Percentiles rank a stretch among this genome's conserved stretches.
phyloP scores from a whole-genome alignment of 1,284 basidiomycete genomes.

The Boletus calvinii region DNA sequence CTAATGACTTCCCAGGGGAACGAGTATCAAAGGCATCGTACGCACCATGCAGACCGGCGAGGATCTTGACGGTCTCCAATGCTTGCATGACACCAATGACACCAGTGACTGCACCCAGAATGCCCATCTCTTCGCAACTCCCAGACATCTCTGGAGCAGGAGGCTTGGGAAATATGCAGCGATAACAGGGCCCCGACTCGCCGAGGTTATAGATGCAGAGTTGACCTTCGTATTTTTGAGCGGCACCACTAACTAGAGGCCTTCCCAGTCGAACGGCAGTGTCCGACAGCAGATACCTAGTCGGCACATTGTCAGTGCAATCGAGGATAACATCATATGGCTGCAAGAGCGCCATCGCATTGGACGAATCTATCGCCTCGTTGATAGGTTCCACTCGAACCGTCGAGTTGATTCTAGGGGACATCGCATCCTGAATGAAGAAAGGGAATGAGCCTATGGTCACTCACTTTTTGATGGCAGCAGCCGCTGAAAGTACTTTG shows the following conservation, averaged over 20 bases:
- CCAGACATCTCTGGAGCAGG: constrained; percentile 63
- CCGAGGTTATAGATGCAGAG: constrained; percentile 78
- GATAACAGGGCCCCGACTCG: constrained; percentile 83
- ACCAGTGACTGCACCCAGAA: constrained; percentile 89
- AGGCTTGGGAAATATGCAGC: constrained; percentile 87
- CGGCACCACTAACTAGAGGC: constrained; percentile 91
- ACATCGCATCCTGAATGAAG: constrained; percentile 1
- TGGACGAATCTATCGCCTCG: constrained; percentile 55
- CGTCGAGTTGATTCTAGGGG: constrained; percentile 67
- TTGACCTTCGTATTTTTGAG: constrained; percentile 90
- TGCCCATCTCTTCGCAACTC: constrained; percentile 89
- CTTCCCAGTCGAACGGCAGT: constrained; percentile 71
- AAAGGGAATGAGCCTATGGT: constrained; percentile 3
- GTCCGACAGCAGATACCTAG: constrained; percentile 94
- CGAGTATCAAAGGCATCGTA: constrained; percentile 9
- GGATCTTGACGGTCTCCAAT: constrained; percentile 82
- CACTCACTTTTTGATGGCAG: constrained; percentile 61
- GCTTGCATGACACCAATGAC: constrained; percentile 92
- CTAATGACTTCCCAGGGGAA: constrained; percentile 6
- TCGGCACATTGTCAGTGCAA: constrained; percentile 93
- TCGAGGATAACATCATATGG: constrained; percentile 83
- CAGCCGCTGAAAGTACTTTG: constrained; percentile 83
- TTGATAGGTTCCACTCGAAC: constrained; percentile 54
- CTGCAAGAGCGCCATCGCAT: constrained; percentile 60
- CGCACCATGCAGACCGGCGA: constrained; percentile 72